These are phyloP conservation scores for Lachancea sp. DNA, from an alignment of 805 yeast species.

Conservation along the genomic window DNA sequence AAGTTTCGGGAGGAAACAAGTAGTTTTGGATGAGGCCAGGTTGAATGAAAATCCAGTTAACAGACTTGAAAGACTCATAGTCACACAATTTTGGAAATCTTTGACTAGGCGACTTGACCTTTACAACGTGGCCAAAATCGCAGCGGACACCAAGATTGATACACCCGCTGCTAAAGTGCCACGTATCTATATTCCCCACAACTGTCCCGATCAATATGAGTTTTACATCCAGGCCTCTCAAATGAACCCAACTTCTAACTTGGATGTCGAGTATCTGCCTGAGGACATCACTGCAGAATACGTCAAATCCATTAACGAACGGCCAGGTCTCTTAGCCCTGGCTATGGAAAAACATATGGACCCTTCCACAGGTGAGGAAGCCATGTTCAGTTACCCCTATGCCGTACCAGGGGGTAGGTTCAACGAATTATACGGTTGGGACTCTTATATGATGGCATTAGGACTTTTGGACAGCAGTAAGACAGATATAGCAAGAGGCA, in stretches of 20 bases:
- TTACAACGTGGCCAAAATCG: slow-evolving; percentile 58
- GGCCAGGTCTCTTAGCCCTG: slow-evolving; percentile 81
- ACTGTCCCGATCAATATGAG: slow-evolving; percentile 64
- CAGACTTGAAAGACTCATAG: slow-evolving; percentile 65
- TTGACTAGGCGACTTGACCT: slow-evolving; percentile 67
- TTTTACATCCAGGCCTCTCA: slow-evolving; percentile 53
- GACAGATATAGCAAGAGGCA: slow-evolving; percentile 70
- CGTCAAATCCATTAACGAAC: slow-evolving; percentile 67
- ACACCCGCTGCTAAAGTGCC: slow-evolving; percentile 59
- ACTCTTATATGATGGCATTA: slow-evolving; percentile 83
- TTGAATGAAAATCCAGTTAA: slow-evolving; percentile 83
- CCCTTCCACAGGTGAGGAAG: slow-evolving; percentile 44
- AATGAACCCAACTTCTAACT: slow-evolving; percentile 46
- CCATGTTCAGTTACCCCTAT: slow-evolving; percentile 68
- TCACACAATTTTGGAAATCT: slow-evolving; percentile 72
- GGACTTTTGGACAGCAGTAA: slow-evolving; percentile 69
- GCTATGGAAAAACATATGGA: slow-evolving; percentile 55
- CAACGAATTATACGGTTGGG: slow-evolving; percentile 98
- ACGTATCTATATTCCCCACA: slow-evolving; percentile 69
- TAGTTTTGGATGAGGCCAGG: slow-evolving; percentile 75
- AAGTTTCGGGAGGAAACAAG: slow-evolving; percentile 67
- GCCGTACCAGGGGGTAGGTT: slow-evolving; percentile 97
- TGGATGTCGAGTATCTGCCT: slow-evolving; percentile 77
- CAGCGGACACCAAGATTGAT: slow-evolving; percentile 68
- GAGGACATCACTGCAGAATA: slow-evolving; percentile 66